Percentiles rank a stretch among this genome's conserved stretches.
phyloP scores from a whole-genome alignment of 495 filamentous ascomycete species.

The Cairneyella variabilis region DNA sequence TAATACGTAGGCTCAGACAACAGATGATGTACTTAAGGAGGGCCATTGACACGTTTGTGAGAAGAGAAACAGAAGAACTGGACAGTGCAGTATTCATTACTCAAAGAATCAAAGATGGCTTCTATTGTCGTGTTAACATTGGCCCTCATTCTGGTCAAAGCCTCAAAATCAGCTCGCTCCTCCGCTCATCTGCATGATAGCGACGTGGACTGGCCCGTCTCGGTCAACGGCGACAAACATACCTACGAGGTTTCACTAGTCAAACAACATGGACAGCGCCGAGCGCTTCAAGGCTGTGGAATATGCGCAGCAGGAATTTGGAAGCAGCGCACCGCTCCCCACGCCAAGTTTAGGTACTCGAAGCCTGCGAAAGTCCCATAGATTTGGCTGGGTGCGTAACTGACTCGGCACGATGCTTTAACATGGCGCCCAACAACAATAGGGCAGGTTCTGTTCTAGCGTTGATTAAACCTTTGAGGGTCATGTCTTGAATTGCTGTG shows the following conservation, averaged over 20 bases:
- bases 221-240: slow-evolving; percentile 5
- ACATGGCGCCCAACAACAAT: not conserved
- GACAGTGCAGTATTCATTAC: not conserved
- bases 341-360: slow-evolving; percentile 3
- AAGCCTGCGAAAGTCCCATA: slow-evolving; percentile 4
- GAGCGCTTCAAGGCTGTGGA: slow-evolving; percentile 5
- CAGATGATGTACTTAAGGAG: not conserved
- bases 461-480: not conserved
- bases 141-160: slow-evolving; percentile 3
- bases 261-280: not conserved
- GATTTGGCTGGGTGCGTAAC: not conserved
- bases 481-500: not conserved
- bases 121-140: slow-evolving; percentile 5
- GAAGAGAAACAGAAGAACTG: slow-evolving; percentile 1
- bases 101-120: slow-evolving; percentile 4
- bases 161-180: slow-evolving; percentile 4
- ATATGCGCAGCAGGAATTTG: slow-evolving; percentile 4
- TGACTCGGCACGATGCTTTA: not conserved
- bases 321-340: slow-evolving; percentile 1
- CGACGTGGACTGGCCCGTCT: slow-evolving; percentile 2
- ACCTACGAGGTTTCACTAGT: slow-evolving; percentile 1
- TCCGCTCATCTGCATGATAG: slow-evolving; percentile 1
- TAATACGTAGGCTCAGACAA: not conserved
- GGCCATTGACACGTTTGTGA: not conserved
- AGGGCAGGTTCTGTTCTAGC: not conserved